phyloP scores from a whole-genome alignment of 2,329 filamentous ascomycete genomes.

The Alternaria sp. region DNA sequence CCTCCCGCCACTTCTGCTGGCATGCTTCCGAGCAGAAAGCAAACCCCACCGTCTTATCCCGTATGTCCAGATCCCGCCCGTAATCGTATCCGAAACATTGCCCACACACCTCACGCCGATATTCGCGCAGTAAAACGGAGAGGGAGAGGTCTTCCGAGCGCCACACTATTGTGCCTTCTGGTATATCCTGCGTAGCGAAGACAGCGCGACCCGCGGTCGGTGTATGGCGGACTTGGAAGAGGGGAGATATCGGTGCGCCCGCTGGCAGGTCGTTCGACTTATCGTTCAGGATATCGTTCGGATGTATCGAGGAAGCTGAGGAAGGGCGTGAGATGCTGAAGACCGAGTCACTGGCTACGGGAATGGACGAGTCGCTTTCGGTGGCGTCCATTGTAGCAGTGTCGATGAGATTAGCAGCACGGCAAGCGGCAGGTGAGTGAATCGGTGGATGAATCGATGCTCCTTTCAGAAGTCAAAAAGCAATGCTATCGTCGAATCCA shows the following conservation, averaged over 20 bases:
- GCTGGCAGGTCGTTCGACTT: constrained; percentile 17
- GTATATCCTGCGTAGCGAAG: constrained; percentile 48
- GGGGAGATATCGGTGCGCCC: constrained; percentile 32
- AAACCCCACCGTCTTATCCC: constrained; percentile 49
- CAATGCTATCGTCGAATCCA: background rate
- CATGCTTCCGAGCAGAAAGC: constrained; percentile 53
- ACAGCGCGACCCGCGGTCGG: constrained; percentile 53
- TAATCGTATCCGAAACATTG: constrained; percentile 56
- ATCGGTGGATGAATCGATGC: background rate
- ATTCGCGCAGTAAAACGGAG: constrained; percentile 53
- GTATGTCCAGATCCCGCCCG: constrained; percentile 50
- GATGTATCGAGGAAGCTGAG: constrained; percentile 18
- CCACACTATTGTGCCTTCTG: constrained; percentile 45
- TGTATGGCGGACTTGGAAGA: constrained; percentile 51
- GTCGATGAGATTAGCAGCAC: constrained; percentile 6
- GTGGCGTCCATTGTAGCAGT: constrained; percentile 11
- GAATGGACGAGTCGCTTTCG: constrained; percentile 14
- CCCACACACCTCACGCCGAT: constrained; percentile 57
- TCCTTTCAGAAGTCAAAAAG: constrained; percentile 1
- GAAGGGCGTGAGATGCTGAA: constrained; percentile 22
- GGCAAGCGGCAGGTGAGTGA: background rate
- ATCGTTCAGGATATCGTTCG: constrained; percentile 5
- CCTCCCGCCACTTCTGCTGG: constrained; percentile 43
- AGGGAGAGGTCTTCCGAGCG: constrained; percentile 48
- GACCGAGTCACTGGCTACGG: constrained; percentile 14